These are phyloP conservation scores for Colletotrichum tropicale DNA, from an alignment of 2,329 filamentous ascomycete species.

Conservation along the genomic window DNA sequence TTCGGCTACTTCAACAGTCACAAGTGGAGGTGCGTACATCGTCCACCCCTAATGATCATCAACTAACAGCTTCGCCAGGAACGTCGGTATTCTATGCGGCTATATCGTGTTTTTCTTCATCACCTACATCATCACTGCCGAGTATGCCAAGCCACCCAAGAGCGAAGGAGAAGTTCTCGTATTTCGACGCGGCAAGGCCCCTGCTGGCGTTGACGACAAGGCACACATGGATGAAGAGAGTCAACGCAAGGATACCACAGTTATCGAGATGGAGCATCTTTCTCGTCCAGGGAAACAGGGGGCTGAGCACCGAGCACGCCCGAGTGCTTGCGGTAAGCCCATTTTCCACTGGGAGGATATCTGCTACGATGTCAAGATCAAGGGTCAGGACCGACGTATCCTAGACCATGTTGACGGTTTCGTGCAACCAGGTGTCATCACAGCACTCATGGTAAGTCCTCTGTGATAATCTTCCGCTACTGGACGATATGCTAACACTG, in stretches of 20 bases:
- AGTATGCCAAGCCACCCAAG: slow-evolving; percentile 68
- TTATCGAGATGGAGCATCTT: background rate
- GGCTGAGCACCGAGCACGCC: background rate
- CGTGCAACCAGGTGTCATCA: slow-evolving; percentile 78
- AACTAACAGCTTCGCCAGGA: slow-evolving; percentile 41
- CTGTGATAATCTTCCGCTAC: fast-evolving
- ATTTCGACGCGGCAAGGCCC: slow-evolving; percentile 52
- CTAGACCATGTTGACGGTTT: slow-evolving; percentile 77
- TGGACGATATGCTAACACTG: background rate
- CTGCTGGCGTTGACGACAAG: slow-evolving; percentile 40
- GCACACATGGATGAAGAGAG: background rate
- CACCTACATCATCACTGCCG: slow-evolving; percentile 67
- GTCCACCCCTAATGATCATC: fast-evolving
- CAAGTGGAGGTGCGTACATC: slow-evolving; percentile 42
- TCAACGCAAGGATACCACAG: background rate
- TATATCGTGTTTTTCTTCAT: slow-evolving; percentile 65
- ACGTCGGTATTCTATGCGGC: slow-evolving; percentile 71
- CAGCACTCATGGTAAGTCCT: slow-evolving; percentile 68
- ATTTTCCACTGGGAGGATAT: slow-evolving; percentile 75
- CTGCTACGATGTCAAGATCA: slow-evolving; percentile 68
- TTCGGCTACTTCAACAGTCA: slow-evolving; percentile 49
- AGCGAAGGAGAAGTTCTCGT: slow-evolving; percentile 79
- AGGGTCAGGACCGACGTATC: slow-evolving; percentile 66
- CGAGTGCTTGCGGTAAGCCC: slow-evolving; percentile 13
- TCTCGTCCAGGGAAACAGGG: background rate